phyloP scores from a whole-genome alignment of 1,284 basidiomycete genomes.

The Cutaneotrichosporon daszewskae region DNA sequence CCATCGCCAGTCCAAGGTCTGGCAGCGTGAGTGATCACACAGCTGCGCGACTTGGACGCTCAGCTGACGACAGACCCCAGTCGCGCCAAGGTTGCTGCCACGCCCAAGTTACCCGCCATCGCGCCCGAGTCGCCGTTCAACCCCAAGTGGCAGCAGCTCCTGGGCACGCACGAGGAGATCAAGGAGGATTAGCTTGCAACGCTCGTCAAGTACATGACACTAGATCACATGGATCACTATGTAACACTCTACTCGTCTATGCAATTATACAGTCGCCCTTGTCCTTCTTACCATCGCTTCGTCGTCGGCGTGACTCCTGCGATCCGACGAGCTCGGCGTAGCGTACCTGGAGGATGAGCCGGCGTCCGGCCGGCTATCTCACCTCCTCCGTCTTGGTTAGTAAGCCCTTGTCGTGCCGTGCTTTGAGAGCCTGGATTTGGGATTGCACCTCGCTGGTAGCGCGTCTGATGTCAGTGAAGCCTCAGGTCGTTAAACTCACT shows the following conservation, averaged over 20 bases:
- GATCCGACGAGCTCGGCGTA: slow-evolving; percentile 45
- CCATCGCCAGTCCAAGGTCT: too few species aligned
- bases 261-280: slow-evolving; percentile 25
- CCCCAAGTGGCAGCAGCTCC: too few species aligned
- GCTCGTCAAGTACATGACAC: too few species aligned
- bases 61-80: too few species aligned
- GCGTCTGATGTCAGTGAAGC: slow-evolving; percentile 25
- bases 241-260: slow-evolving; percentile 2
- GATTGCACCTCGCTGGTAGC: slow-evolving; percentile 39
- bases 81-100: too few species aligned
- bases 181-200: too few species aligned
- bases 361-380: slow-evolving; percentile 21
- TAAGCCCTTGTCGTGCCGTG: slow-evolving; percentile 45
- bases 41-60: too few species aligned
- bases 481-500: slow-evolving; percentile 25
- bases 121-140: too few species aligned
- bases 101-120: too few species aligned
- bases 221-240: neutral
- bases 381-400: slow-evolving; percentile 46
- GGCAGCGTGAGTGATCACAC: too few species aligned
- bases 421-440: slow-evolving; percentile 40
- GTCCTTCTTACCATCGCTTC: slow-evolving; percentile 27
- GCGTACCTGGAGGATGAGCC: slow-evolving; percentile 25
- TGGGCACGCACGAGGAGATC: too few species aligned
- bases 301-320: slow-evolving; percentile 29